A percentile compares a stretch with the other conserved stretches of the same genome.
These are phyloP conservation scores for Tremella fuciformis DNA, from an alignment of 768 basidiomycete genomes.

Conservation along the genomic window DNA sequence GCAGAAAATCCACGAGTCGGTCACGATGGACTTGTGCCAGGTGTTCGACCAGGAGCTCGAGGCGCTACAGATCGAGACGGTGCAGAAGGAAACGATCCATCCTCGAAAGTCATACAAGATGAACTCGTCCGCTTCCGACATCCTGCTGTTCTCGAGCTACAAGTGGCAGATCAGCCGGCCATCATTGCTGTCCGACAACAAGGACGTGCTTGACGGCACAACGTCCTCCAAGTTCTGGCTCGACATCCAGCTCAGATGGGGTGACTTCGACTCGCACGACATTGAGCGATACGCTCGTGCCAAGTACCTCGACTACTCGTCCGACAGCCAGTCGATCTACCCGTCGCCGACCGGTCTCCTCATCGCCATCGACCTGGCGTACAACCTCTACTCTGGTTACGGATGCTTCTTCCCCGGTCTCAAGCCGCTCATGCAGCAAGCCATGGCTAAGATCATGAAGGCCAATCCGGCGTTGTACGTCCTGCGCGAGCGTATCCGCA, in stretches of 20 bases:
- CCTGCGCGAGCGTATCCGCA: constrained; percentile 95
- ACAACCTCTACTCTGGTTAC: constrained; percentile 97
- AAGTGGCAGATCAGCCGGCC: constrained; percentile 97
- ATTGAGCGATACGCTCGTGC: constrained; percentile 98
- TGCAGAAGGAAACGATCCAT: constrained; percentile 99
- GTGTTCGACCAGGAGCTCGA: constrained; percentile 99
- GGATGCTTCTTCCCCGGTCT: constrained; percentile 99
- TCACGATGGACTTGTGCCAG: constrained; percentile 63
- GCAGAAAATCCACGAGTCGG: constrained; percentile 83
- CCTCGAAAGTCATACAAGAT: constrained; percentile 99
- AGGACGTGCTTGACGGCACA: constrained; percentile 95
- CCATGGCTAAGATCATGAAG: constrained; percentile 99
- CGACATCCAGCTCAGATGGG: constrained; percentile 61
- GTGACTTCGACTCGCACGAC: constrained; percentile 98
- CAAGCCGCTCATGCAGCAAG: constrained; percentile 96
- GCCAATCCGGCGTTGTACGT: constrained; percentile 98
- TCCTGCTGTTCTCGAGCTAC: constrained; percentile 85
- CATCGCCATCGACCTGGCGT: constrained; percentile 97
- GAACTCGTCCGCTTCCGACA: constrained; percentile 99
- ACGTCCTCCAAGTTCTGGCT: constrained; percentile 99
- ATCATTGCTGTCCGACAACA: constrained; percentile 89
- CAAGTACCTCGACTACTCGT: constrained; percentile 91
- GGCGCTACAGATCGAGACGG: constrained; percentile 96
- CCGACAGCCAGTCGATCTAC: constrained; percentile 96
- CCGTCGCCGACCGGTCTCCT: constrained; percentile 98